Base-by-base conservation (phyloP, 2,329 filamentous ascomycete species). In the Drechslerella dactyloides region DNA sequence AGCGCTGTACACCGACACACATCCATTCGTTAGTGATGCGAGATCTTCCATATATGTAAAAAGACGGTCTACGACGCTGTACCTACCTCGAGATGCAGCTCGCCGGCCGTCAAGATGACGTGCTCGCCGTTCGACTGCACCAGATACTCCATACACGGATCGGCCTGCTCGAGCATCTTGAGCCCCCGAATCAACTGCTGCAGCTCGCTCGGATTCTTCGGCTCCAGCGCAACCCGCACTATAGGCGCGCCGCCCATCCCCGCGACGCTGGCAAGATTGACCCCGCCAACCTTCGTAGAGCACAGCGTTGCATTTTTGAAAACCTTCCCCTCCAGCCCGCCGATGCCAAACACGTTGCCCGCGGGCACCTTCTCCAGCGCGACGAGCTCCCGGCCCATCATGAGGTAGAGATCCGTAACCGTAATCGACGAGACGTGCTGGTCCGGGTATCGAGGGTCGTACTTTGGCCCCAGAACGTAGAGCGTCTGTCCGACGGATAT, bases 141-240 rank as follows among this genome's bases (percentile, higher is more conserved):
- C 78, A 97, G 93, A 76, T 99, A 99, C 78, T 96, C 89, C 13
- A 93, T 94, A 77, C 94, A 97, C 0, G 94, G 93, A 77, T 99
- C 94, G 76, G 92, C 96, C 78, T 97, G 92, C 33, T 96, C 93
- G 0, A 99, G 86, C 17, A 99, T 82, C 73, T 88, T 88, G 58
- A 99, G 82, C 0, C 94, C 94, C 4, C 86, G 85, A 64, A 99
- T 92, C 93, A 99, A 96, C 81, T 96, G 97, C 79, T 94, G 89
- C 21, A 99, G 83, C 78, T 99, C 92, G 24, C 87, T 88, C 0
- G 94, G 94, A 79, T 94, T 96, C 62, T 87, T 88, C 0, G 94
- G 94, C 79, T 99, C 94, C n/a, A 99, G 82, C 0, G 94, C 93
- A 19, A 99, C 93, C 56, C 94, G 89, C 4, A 99, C 94, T 74